These are phyloP conservation scores for Cercospora nicotianae DNA, from an alignment of 2,329 filamentous ascomycete genomes.

Conservation along the genomic window DNA sequence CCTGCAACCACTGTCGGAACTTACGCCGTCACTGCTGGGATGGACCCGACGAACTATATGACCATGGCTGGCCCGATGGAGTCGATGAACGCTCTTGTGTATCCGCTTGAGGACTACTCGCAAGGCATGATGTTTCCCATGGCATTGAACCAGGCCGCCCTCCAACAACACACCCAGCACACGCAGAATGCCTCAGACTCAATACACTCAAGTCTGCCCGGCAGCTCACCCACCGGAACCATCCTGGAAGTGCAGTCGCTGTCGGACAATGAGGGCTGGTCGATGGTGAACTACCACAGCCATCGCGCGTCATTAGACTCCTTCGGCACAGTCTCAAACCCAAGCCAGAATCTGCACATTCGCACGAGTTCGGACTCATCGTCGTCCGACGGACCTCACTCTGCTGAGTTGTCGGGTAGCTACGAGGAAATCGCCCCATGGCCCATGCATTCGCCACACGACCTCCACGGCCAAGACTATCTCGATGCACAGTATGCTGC, in stretches of 20 bases:
- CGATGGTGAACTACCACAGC: conserved; percentile 65
- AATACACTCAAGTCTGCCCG: conserved; percentile 43
- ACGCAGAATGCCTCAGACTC: conserved; percentile 39
- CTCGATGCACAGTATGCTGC: conserved; percentile 56
- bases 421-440: conserved; percentile 76
- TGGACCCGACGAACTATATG: conserved; percentile 44
- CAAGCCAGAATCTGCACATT: conserved; percentile 83
- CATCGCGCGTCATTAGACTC: conserved; percentile 65
- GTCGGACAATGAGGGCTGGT: conserved; percentile 82
- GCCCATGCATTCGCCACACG: conserved; percentile 78
- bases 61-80: conserved; percentile 46
- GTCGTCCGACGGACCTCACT: conserved; percentile 62
- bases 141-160: conserved; percentile 47
- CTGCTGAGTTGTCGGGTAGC: conserved; percentile 66
- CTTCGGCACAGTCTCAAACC: conserved; percentile 78
- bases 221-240: conserved; percentile 72
- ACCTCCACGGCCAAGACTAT: conserved; percentile 63
- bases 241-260: conserved; percentile 86
- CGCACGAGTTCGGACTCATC: conserved; percentile 85
- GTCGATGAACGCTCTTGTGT: conserved; percentile 46
- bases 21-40: conserved; percentile 44
- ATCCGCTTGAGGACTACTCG: conserved; percentile 67
- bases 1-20: conserved; percentile 41
- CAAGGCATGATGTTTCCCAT: conserved; percentile 59
- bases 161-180: conserved; percentile 42